These are phyloP conservation scores for Trametes polyzona DNA, from an alignment of 1,284 basidiomycete genomes.

Conservation along the genomic window DNA sequence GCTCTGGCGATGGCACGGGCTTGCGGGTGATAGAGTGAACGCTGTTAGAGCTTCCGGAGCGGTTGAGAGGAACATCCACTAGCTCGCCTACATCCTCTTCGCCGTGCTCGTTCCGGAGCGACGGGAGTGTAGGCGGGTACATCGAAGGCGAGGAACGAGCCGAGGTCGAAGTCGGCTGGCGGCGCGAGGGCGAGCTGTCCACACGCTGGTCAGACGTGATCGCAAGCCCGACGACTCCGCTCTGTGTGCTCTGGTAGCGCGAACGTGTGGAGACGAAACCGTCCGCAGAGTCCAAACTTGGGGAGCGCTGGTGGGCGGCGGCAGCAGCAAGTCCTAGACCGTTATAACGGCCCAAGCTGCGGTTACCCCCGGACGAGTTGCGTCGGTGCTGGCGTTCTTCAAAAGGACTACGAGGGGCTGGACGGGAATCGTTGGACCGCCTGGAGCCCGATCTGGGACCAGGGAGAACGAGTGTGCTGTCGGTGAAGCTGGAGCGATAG, in stretches of 20 bases:
- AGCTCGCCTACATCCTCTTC: slow-evolving; percentile 29
- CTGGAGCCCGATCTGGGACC: not conserved
- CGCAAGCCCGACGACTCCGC: slow-evolving; percentile 22
- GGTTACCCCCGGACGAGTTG: not conserved
- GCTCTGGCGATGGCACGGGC: slow-evolving; percentile 16
- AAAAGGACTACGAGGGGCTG: slow-evolving; percentile 22
- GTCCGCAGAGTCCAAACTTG: slow-evolving; percentile 7
- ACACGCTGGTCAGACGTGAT: slow-evolving; percentile 24
- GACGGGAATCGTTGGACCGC: not conserved
- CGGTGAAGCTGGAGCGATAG: slow-evolving; percentile 21
- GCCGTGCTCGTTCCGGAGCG: slow-evolving; percentile 35
- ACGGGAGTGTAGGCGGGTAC: slow-evolving; percentile 54
- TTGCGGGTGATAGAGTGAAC: slow-evolving; percentile 22
- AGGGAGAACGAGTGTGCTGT: slow-evolving; percentile 25
- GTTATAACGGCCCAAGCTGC: slow-evolving; percentile 1
- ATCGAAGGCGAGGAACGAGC: slow-evolving; percentile 59
- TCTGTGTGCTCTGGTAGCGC: slow-evolving; percentile 21
- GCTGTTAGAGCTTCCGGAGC: slow-evolving; percentile 5
- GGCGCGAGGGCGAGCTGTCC: slow-evolving; percentile 9
- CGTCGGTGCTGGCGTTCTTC: slow-evolving; percentile 21
- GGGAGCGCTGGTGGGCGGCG: slow-evolving; percentile 19
- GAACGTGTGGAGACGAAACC: not conserved
- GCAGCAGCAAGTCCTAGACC: slow-evolving; percentile 26
- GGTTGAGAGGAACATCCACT: slow-evolving; percentile 18
- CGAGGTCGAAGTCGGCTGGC: slow-evolving; percentile 28